Conservation (phyloP, 805 yeast genomes). For the Candida argentea region DNA sequence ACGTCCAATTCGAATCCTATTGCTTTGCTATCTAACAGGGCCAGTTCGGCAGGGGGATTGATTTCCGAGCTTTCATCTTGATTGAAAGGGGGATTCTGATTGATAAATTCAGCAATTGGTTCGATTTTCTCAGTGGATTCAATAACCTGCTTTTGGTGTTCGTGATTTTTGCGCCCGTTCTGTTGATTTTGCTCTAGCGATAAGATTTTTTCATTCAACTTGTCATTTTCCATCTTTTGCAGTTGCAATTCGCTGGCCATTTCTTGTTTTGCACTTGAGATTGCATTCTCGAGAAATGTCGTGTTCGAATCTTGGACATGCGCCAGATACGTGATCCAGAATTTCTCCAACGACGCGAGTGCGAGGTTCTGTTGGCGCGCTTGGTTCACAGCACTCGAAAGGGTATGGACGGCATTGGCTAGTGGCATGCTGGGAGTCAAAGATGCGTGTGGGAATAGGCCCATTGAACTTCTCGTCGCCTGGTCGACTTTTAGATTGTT, state of each 20-base stretch:
- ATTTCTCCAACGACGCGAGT: slow-evolving; percentile 43
- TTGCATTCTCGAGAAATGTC: slow-evolving; percentile 12
- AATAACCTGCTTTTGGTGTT: slow-evolving; percentile 5
- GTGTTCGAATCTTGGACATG: slow-evolving; percentile 17
- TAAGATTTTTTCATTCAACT: slow-evolving; percentile 5
- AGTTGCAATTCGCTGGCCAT: slow-evolving; percentile 9
- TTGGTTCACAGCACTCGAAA: slow-evolving; percentile 46
- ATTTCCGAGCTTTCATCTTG: too few species aligned
- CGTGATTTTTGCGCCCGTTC: too few species aligned
- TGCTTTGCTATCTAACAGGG: not conserved
- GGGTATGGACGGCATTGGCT: slow-evolving; percentile 43
- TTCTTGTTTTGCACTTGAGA: slow-evolving; percentile 6
- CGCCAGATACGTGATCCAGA: slow-evolving; percentile 39
- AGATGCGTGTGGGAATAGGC: slow-evolving; percentile 50
- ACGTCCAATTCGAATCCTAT: not conserved
- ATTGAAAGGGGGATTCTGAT: too few species aligned
- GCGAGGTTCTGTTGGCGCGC: slow-evolving; percentile 52
- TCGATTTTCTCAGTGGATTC: slow-evolving; percentile 3
- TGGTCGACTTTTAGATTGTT: too few species aligned
- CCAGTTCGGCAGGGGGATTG: too few species aligned
- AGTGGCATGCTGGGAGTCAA: slow-evolving; percentile 47
- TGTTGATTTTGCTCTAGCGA: not conserved
- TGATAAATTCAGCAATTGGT: too few species aligned
- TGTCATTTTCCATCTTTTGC: slow-evolving; percentile 7
- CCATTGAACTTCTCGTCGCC: too few species aligned